Conservation (phyloP, 225 moss, liverwort and hornwort genomes). For the Marchantia paleacea region DNA sequence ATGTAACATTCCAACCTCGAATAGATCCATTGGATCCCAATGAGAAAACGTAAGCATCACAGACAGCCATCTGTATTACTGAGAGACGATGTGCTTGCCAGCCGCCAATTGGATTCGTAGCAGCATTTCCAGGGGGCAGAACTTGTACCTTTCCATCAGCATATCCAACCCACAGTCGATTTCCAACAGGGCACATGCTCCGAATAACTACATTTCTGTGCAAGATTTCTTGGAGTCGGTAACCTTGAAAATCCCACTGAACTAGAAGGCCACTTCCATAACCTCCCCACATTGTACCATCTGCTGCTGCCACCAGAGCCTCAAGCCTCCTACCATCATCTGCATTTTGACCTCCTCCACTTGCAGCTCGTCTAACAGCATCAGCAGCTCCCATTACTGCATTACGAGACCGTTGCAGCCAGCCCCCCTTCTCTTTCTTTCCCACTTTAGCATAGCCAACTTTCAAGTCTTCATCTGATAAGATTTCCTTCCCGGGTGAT, state of each 20-base stretch:
- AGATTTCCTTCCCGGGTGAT: slow-evolving; percentile 41
- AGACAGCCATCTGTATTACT: slow-evolving; percentile 67
- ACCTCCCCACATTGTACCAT: slow-evolving; percentile 96
- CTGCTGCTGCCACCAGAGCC: slow-evolving; percentile 64
- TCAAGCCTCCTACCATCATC: slow-evolving; percentile 79
- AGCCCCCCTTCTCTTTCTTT: slow-evolving; percentile 85
- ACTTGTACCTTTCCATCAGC: slow-evolving; percentile 81
- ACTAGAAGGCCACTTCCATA: slow-evolving; percentile 78
- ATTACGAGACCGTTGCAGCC: slow-evolving; percentile 92
- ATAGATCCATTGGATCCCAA: slow-evolving; percentile 87
- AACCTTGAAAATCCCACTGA: slow-evolving; percentile 80
- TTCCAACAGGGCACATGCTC: slow-evolving; percentile 76
- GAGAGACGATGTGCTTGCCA: slow-evolving; percentile 73
- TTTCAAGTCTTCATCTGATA: slow-evolving; percentile 57
- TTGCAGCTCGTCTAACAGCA: slow-evolving; percentile 86
- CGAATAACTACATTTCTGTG: slow-evolving; percentile 56
- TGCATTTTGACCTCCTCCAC: slow-evolving; percentile 52
- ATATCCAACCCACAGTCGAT: slow-evolving; percentile 90
- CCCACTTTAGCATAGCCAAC: slow-evolving; percentile 47
- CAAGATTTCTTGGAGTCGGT: slow-evolving; percentile 43
- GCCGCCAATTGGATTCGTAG: slow-evolving; percentile 29
- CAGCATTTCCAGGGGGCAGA: slow-evolving; percentile 46
- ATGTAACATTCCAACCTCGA: slow-evolving; percentile 78
- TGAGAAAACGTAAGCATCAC: slow-evolving; percentile 68
- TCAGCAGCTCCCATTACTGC: slow-evolving; percentile 59